Percentiles rank a stretch among this genome's conserved stretches.
Conservation (phyloP, 2,329 filamentous ascomycete genomes). For the Rhynchosporium graminicola region DNA sequence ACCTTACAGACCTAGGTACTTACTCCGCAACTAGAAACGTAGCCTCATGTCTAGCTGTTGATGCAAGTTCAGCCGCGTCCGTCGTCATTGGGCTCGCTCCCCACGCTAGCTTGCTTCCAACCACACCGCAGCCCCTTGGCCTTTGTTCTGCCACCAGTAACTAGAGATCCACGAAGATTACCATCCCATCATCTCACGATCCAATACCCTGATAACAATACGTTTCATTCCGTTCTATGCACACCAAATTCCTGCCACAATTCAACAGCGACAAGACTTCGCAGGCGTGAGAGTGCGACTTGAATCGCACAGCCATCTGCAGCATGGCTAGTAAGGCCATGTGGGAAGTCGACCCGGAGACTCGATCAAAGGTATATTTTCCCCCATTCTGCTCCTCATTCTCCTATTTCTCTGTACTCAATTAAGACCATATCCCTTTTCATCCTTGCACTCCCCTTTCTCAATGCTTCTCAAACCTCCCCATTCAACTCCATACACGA, state of each 20-base stretch:
- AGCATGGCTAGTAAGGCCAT: constrained; percentile 70
- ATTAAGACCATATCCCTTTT: too few relatives aligned
- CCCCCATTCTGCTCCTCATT: constrained; percentile 12
- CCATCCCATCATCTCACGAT: not conserved
- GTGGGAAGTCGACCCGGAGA: constrained; percentile 99
- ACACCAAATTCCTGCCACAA: not conserved
- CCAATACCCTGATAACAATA: not conserved
- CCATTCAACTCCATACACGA: too few relatives aligned
- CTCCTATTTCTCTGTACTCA: not conserved
- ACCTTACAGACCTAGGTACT: not conserved
- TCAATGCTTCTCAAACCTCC: too few relatives aligned
- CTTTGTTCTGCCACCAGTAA: constrained; percentile 20
- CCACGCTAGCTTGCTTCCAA: constrained; percentile 17
- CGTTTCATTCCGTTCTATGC: not conserved
- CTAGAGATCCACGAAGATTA: constrained; percentile 10
- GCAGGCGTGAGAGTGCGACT: constrained; percentile 1
- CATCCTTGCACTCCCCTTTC: too few relatives aligned
- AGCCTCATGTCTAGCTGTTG: constrained; percentile 7
- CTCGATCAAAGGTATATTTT: constrained; percentile 77
- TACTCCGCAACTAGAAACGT: constrained; percentile 6
- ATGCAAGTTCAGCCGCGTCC: constrained; percentile 16
- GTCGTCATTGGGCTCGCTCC: constrained; percentile 26
- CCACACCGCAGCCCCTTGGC: constrained; percentile 7
- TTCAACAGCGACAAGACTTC: not conserved
- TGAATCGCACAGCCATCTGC: constrained; percentile 10